phyloP scores from a whole-genome alignment of 169 alveolate genomes.

The Cryptosporidium tyzzeri region DNA sequence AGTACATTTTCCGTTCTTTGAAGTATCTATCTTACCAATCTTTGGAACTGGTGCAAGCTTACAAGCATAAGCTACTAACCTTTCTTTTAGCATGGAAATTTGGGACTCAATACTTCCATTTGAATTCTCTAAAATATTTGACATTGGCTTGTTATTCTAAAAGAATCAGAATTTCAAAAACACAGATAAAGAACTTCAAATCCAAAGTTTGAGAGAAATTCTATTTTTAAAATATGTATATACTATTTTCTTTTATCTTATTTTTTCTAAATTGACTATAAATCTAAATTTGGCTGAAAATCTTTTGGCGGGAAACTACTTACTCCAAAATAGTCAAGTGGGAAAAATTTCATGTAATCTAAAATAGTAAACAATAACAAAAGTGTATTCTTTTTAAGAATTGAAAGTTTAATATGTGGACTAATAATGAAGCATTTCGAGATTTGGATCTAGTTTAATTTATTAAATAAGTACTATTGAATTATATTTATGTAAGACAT shows the following conservation, averaged over 20 bases:
- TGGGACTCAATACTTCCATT: constrained; percentile 32
- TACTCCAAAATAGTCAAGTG: not conserved
- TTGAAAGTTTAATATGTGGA: no score
- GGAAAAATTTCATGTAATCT: no score
- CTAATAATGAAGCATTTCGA: no score
- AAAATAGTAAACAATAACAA: not conserved
- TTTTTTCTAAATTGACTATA: not conserved
- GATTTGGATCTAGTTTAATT: not conserved
- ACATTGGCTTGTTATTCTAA: not conserved
- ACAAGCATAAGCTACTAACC: constrained; percentile 14
- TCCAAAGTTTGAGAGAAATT: not conserved
- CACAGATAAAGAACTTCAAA: not conserved
- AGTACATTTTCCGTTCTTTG: constrained; percentile 23
- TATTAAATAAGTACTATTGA: no score
- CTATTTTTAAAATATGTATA: not conserved
- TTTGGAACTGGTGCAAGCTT: constrained; percentile 69
- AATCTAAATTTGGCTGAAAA: not conserved
- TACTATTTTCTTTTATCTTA: not conserved
- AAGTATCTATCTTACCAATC: constrained; percentile 25
- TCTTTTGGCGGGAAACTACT: constrained; percentile 2
- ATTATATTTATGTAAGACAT: no score
- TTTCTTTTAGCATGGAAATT: constrained; percentile 22
- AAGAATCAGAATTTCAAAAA: not conserved
- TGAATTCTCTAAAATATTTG: not conserved
- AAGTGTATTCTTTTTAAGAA: no score